These are phyloP conservation scores for Barbarea vulgaris DNA, from an alignment of 345 rosid genomes.

Conservation along the genomic window DNA sequence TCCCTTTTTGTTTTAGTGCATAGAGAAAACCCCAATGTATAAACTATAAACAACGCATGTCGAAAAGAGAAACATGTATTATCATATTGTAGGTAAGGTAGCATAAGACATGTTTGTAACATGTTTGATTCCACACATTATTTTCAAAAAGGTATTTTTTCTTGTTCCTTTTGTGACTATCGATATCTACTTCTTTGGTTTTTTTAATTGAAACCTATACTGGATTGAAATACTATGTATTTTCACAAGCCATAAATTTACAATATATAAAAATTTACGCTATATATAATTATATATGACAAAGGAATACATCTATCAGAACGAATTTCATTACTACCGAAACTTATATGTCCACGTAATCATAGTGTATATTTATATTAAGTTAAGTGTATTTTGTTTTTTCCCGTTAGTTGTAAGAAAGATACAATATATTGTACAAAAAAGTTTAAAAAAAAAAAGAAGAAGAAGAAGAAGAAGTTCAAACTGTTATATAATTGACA, in stretches of 20 bases:
- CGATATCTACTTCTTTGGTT: background rate
- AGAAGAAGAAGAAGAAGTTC: no score
- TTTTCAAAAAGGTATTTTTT: background rate
- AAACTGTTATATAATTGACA: background rate
- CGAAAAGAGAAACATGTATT: background rate
- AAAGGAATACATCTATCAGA: background rate
- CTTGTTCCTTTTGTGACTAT: background rate
- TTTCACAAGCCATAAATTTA: background rate
- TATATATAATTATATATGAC: no score
- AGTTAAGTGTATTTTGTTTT: no score
- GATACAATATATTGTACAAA: background rate
- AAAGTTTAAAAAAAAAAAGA: background rate
- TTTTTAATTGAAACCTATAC: no score
- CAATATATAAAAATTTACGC: background rate
- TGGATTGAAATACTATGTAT: no score
- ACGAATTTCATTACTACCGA: no score
- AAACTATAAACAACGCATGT: background rate
- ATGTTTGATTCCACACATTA: background rate
- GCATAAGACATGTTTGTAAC: no score
- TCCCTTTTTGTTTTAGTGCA: no score
- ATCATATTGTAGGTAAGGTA: no score
- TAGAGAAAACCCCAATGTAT: background rate
- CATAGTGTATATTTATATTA: no score
- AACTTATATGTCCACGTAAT: no score
- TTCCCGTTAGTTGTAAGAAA: background rate